phyloP scores from a whole-genome alignment of 1,284 basidiomycete species.

The Cryptococcus jaspeensis region DNA sequence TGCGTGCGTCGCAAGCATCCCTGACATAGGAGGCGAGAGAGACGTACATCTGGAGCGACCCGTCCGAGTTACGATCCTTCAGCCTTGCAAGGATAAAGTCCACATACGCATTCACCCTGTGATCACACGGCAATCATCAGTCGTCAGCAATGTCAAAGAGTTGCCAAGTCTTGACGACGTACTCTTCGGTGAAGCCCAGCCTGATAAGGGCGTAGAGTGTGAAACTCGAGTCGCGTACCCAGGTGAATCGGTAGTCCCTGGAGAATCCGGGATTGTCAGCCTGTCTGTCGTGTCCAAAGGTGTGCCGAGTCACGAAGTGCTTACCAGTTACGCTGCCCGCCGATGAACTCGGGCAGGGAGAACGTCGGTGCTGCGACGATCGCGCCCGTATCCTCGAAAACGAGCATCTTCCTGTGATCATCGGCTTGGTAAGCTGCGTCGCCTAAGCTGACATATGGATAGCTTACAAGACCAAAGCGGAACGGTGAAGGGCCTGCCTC shows the following conservation, averaged over 20 bases:
- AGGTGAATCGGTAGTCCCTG: constrained; percentile 51
- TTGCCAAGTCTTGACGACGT: too few relatives aligned
- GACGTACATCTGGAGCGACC: constrained; percentile 78
- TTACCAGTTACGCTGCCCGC: constrained; percentile 78
- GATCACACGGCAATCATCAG: not conserved
- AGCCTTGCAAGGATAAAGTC: constrained; percentile 83
- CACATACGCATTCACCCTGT: constrained; percentile 61
- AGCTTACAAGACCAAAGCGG: constrained; percentile 65
- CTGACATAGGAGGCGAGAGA: not conserved
- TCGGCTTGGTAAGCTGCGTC: constrained; percentile 2
- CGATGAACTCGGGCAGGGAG: constrained; percentile 84
- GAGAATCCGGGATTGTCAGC: not conserved
- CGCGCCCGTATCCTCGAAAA: constrained; percentile 60
- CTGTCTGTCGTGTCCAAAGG: constrained; percentile 2
- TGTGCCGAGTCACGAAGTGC: not conserved
- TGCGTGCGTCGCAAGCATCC: not conserved
- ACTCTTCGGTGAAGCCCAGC: constrained; percentile 86
- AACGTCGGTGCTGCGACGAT: constrained; percentile 92
- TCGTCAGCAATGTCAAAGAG: not conserved
- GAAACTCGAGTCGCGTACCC: constrained; percentile 85
- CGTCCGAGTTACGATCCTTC: constrained; percentile 77
- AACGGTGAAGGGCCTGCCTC: constrained; percentile 86
- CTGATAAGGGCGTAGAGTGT: constrained; percentile 87
- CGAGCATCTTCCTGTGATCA: constrained; percentile 46
- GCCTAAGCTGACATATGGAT: constrained; percentile 49